These are phyloP conservation scores for Periconia macrospinosa DNA, from an alignment of 2,329 filamentous ascomycete genomes.

Conservation along the genomic window DNA sequence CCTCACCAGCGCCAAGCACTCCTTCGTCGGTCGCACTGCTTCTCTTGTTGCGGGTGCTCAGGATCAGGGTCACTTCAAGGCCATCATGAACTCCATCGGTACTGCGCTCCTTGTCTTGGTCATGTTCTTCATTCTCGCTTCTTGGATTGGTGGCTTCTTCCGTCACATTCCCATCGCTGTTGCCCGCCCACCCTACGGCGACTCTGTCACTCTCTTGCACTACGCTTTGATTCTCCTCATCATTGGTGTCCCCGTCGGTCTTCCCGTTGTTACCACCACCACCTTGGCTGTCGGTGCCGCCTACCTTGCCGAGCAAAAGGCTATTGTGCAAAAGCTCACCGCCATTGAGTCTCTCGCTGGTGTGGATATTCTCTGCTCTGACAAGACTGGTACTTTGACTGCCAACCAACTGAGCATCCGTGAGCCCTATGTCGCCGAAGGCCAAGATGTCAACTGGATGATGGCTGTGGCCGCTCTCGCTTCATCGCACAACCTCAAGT, in stretches of 20 bases:
- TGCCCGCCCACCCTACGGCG: conserved; percentile 52
- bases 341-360: conserved; percentile 68
- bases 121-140: conserved; percentile 74
- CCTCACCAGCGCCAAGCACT: conserved; percentile 68
- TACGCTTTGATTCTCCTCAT: conserved; percentile 61
- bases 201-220: conserved; percentile 63
- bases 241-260: conserved; percentile 76
- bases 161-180: conserved; percentile 66
- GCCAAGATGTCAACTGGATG: conserved; percentile 81
- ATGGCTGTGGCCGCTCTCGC: conserved; percentile 78
- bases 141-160: conserved; percentile 81
- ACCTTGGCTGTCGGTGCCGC: conserved; percentile 76
- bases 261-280: conserved; percentile 77
- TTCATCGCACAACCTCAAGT: conserved; percentile 78
- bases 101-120: conserved; percentile 73
- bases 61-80: conserved; percentile 79
- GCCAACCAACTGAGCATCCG: conserved; percentile 76
- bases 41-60: conserved; percentile 73
- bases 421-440: conserved; percentile 75
- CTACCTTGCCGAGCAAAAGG: conserved; percentile 76
- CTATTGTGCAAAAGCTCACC: conserved; percentile 78
- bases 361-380: conserved; percentile 78
- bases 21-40: conserved; percentile 77
- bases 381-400: conserved; percentile 79
- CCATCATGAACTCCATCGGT: conserved; percentile 81